Percentiles rank a stretch among this genome's conserved stretches.
phyloP scores from a whole-genome alignment of 331 rosid genomes.

The Phaseolus coccineus region DNA sequence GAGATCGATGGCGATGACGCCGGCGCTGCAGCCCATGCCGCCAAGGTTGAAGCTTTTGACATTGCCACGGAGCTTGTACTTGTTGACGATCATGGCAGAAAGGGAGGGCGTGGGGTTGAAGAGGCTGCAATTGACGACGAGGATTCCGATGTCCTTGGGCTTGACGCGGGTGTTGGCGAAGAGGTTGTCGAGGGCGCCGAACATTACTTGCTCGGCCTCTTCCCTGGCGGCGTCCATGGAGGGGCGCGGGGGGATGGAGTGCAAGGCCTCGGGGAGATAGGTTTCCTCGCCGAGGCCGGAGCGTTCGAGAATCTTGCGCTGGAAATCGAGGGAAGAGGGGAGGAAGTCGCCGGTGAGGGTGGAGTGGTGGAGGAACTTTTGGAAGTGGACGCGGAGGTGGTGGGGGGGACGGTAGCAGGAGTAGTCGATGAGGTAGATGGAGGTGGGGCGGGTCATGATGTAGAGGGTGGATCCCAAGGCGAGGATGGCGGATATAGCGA shows the following conservation, averaged over 20 bases:
- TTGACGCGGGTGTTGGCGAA: slow-evolving; percentile 48
- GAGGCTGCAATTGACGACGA: slow-evolving; percentile 67
- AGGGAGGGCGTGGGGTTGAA: slow-evolving; percentile 77
- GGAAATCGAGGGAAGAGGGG: slow-evolving; percentile 63
- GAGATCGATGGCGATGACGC: slow-evolving; percentile 71
- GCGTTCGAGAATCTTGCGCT: slow-evolving; percentile 59
- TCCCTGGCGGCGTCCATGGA: slow-evolving; percentile 61
- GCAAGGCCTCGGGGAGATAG: slow-evolving; percentile 58
- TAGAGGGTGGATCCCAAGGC: slow-evolving; percentile 54
- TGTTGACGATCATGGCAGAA: slow-evolving; percentile 72
- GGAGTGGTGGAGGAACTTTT: slow-evolving; percentile 57
- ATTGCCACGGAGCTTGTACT: slow-evolving; percentile 61
- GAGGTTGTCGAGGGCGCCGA: slow-evolving; percentile 61
- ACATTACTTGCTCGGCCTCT: slow-evolving; percentile 72
- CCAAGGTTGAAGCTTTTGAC: slow-evolving; percentile 65
- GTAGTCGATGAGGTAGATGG: slow-evolving; percentile 66
- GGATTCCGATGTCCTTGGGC: slow-evolving; percentile 63
- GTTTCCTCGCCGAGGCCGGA: slow-evolving; percentile 74
- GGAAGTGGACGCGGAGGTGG: slow-evolving; percentile 19
- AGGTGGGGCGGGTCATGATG: slow-evolving; percentile 55
- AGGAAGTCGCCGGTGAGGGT: slow-evolving; percentile 56
- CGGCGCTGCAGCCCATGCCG: slow-evolving; percentile 84
- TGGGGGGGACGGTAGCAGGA: slow-evolving; percentile 58
- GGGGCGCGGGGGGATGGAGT: slow-evolving; percentile 52
- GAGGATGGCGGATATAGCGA: slow-evolving; percentile 43